A percentile compares a stretch with the other conserved stretches of the same genome.
Evolutionary conservation across 441 rosid species (phyloP).

Genomic region (Eutrema salsugineum): DNA sequence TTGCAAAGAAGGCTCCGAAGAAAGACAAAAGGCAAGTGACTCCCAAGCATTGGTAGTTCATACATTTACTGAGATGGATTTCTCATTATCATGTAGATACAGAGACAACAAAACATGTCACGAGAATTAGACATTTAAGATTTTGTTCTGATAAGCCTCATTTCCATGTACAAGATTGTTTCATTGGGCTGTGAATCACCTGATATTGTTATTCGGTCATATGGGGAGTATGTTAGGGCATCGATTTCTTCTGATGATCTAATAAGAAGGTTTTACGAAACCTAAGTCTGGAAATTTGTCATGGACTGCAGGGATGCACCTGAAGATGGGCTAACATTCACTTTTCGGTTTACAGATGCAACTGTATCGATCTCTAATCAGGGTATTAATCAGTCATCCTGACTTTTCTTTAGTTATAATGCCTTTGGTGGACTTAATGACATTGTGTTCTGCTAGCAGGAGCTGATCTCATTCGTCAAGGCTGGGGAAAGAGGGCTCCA

Average conservation of each 20-base stretch:
- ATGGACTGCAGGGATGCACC: slow-evolving; percentile 68
- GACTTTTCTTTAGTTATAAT: slow-evolving; percentile 13
- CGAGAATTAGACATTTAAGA: neutral
- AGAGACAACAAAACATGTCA: neutral
- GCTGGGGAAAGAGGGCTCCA: slow-evolving; percentile 86
- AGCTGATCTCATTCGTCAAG: slow-evolving; percentile 84
- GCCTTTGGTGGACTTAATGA: slow-evolving; percentile 4
- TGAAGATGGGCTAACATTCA: slow-evolving; percentile 89
- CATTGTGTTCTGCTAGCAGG: slow-evolving; percentile 38
- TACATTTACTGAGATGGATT: slow-evolving; percentile 6
- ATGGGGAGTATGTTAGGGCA: neutral
- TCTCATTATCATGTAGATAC: slow-evolving; percentile 4
- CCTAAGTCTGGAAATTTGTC: neutral
- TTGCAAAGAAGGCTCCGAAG: slow-evolving; percentile 76
- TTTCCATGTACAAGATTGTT: slow-evolving; percentile 1
- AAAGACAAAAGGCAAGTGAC: slow-evolving; percentile 75
- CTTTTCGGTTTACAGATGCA: slow-evolving; percentile 95
- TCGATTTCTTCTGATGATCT: neutral
- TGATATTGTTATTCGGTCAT: slow-evolving; percentile 7
- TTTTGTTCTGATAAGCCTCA: slow-evolving; percentile 8
- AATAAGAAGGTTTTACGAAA: neutral
- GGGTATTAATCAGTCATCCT: slow-evolving; percentile 49
- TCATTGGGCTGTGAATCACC: neutral
- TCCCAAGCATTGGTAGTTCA: slow-evolving; percentile 9
- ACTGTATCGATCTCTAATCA: slow-evolving; percentile 76